A percentile compares a stretch with the other conserved stretches of the same genome.
These are phyloP conservation scores for Quercus bicolor DNA, from an alignment of 306 rosid species.

Conservation along the genomic window DNA sequence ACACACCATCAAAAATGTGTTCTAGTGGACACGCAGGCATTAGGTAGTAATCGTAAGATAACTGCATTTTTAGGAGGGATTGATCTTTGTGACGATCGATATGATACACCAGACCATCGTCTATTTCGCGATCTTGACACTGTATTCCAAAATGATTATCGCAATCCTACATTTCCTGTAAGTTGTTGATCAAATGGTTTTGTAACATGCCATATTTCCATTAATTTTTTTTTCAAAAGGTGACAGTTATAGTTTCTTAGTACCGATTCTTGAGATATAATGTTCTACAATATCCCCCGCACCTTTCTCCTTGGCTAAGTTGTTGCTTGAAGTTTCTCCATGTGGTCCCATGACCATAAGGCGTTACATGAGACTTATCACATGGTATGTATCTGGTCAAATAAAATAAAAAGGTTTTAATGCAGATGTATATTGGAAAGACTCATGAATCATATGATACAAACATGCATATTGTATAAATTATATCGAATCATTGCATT, in stretches of 20 bases:
- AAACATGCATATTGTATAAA: no score
- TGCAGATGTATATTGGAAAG: no score
- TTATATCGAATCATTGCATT: no score
- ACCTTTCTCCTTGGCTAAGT: no score
- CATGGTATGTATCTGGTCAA: no score
- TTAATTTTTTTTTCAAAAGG: neutral
- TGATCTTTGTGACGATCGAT: constrained; percentile 97
- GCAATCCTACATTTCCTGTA: constrained; percentile 79
- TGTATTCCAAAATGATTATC: constrained; percentile 64
- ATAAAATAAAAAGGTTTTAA: no score
- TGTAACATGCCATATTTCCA: neutral
- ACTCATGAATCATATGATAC: no score
- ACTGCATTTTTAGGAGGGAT: constrained; percentile 92
- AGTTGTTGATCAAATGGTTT: constrained; percentile 32
- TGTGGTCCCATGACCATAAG: no score
- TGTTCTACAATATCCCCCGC: neutral
- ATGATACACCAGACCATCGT: constrained; percentile 93
- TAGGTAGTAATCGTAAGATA: constrained; percentile 73
- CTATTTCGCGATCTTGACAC: constrained; percentile 66
- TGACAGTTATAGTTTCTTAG: neutral
- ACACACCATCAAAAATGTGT: constrained; percentile 98
- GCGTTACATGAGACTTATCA: no score
- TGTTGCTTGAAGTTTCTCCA: no score
- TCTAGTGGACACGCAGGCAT: constrained; percentile 79
- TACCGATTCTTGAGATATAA: neutral